phyloP scores from a whole-genome alignment of 805 yeast species.

The Metschnikowia lochheadii region DNA sequence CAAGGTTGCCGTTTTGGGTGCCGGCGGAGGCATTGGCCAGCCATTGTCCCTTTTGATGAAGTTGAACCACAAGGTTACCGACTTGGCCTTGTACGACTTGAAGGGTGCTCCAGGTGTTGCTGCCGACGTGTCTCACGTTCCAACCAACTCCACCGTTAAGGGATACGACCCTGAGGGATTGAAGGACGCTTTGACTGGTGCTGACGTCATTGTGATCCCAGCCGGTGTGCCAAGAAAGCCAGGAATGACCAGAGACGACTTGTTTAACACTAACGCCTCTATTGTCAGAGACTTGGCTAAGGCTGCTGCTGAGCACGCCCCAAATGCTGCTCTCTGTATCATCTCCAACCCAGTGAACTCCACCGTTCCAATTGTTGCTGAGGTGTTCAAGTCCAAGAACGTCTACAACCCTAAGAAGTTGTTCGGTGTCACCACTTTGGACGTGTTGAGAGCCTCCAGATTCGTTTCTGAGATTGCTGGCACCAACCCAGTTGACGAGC shows the following conservation, averaged over 20 bases:
- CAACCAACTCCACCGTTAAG: constrained; percentile 83
- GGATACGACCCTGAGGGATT: constrained; percentile 85
- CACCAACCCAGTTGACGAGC: constrained; percentile 74
- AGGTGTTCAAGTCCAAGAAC: constrained; percentile 79
- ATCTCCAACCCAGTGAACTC: constrained; percentile 97
- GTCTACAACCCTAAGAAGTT: constrained; percentile 88
- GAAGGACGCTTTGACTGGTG: constrained; percentile 63
- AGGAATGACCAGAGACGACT: constrained; percentile 97
- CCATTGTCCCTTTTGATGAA: constrained; percentile 63
- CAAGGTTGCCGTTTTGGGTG: constrained; percentile 74
- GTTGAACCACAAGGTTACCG: constrained; percentile 83
- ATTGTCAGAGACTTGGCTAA: constrained; percentile 90
- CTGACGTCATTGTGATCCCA: constrained; percentile 88
- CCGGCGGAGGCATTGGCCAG: constrained; percentile 92
- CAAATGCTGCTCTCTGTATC: constrained; percentile 76
- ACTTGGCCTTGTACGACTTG: constrained; percentile 81
- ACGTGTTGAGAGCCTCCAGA: constrained; percentile 83
- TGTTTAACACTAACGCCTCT: constrained; percentile 93
- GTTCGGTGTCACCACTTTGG: constrained; percentile 95
- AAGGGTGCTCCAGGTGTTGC: constrained; percentile 96
- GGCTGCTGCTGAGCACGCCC: constrained; percentile 76
- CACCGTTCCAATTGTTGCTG: constrained; percentile 94
- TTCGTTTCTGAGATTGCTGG: constrained; percentile 65
- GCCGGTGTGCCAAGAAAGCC: constrained; percentile 99
- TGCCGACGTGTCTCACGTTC: constrained; percentile 90